phyloP scores from a whole-genome alignment of 1,284 basidiomycete species.

The Rhodotorula sp. region DNA sequence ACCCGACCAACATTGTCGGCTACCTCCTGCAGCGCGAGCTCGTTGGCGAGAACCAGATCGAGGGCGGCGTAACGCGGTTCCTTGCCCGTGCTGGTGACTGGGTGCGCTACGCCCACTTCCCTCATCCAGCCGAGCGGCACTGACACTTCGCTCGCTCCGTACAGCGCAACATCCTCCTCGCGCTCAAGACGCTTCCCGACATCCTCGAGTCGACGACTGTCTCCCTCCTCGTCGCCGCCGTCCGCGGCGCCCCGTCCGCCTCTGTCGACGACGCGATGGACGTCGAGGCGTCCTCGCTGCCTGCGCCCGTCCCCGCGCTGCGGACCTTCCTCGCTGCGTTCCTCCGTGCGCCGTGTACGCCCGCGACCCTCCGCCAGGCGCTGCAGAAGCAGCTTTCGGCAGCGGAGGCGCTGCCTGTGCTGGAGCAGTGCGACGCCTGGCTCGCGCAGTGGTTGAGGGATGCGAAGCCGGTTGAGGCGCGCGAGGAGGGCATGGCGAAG shows the following conservation, averaged over 20 bases:
- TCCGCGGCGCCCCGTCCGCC: neutral
- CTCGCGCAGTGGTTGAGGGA: conserved; percentile 22
- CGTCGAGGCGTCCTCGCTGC: conserved; percentile 14
- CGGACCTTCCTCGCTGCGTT: conserved; percentile 29
- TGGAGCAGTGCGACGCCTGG: conserved; percentile 37
- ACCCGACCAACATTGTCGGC: conserved; percentile 33
- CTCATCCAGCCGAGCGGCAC: neutral
- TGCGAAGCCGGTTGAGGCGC: conserved; percentile 4
- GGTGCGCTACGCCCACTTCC: conserved; percentile 1
- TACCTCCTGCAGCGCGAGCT: conserved; percentile 38
- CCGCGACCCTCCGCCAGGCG: conserved; percentile 23
- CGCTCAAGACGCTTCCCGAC: conserved; percentile 35
- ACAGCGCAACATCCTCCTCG: conserved; percentile 32
- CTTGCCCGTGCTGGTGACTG: conserved; percentile 39
- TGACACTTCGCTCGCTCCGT: neutral
- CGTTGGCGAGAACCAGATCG: conserved; percentile 37
- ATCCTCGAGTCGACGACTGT: conserved; percentile 37
- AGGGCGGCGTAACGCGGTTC: conserved; percentile 28
- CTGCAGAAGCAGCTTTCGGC: conserved; percentile 33
- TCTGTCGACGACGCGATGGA: conserved; percentile 17
- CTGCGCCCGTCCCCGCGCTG: conserved; percentile 23
- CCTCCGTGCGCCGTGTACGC: conserved; percentile 28
- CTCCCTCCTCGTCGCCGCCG: conserved; percentile 26
- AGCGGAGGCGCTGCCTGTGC: conserved; percentile 28
- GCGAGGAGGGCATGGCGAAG: conserved; percentile 8